Percentiles rank a stretch among this genome's conserved stretches.
phyloP scores from a whole-genome alignment of 2,329 filamentous ascomycete genomes.

The Leptographium wingfieldii region DNA sequence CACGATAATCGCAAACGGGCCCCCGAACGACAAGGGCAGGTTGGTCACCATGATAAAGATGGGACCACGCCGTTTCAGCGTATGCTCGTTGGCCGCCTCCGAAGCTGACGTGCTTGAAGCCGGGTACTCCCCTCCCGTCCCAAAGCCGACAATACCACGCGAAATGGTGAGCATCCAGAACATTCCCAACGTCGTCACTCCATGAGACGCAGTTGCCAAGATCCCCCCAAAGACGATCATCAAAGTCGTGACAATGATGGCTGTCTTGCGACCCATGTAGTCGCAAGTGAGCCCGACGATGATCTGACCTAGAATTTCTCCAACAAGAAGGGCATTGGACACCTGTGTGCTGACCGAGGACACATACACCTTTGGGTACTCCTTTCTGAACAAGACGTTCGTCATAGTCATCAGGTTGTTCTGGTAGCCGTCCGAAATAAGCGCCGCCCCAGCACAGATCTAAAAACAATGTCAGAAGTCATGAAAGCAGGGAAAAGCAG shows the following conservation, averaged over 20 bases:
- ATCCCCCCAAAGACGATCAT: constrained; percentile 30
- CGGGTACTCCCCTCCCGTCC: constrained; percentile 40
- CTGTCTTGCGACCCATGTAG: constrained; percentile 34
- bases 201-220: constrained; percentile 32
- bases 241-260: constrained; percentile 32
- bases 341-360: constrained; percentile 25
- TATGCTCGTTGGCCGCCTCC: constrained; percentile 39
- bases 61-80: constrained; percentile 26
- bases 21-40: constrained; percentile 34
- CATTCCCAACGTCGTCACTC: constrained; percentile 25
- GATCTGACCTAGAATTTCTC: constrained; percentile 43
- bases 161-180: constrained; percentile 37
- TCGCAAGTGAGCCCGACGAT: constrained; percentile 38
- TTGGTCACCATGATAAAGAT: constrained; percentile 44
- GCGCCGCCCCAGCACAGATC: constrained; percentile 16
- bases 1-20: constrained; percentile 35
- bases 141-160: constrained; percentile 27
- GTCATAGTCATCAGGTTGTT: constrained; percentile 23
- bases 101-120: constrained; percentile 35
- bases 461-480: neutral
- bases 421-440: constrained; percentile 21
- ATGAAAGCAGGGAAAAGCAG: neutral
- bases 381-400: constrained; percentile 16
- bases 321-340: constrained; percentile 41
- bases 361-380: constrained; percentile 22